Conservation (phyloP, 2,329 filamentous ascomycete genomes). For the Diaporthe citriasiana region DNA sequence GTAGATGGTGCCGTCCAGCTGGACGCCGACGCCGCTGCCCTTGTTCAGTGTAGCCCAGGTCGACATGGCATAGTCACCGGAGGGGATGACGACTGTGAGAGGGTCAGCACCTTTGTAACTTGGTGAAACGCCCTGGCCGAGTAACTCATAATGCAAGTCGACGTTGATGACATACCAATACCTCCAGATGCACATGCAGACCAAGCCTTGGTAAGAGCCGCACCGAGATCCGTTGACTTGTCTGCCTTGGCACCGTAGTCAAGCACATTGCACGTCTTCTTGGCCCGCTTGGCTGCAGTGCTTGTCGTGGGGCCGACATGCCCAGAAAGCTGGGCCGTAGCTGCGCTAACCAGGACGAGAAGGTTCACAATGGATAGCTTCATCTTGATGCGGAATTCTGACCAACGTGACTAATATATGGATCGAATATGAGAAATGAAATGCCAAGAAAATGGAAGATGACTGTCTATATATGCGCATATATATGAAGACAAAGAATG, state of each 20-base stretch:
- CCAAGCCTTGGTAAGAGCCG: conserved; percentile 46
- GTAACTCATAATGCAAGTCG: background rate
- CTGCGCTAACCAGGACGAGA: conserved; percentile 12
- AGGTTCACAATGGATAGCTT: background rate
- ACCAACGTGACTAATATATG: background rate
- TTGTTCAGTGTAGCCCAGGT: conserved; percentile 62
- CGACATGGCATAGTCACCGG: conserved; percentile 60
- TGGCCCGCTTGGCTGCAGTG: conserved; percentile 47
- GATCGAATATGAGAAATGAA: background rate
- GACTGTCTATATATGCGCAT: background rate
- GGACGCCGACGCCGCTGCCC: conserved; percentile 61
- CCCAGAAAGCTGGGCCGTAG: conserved; percentile 46
- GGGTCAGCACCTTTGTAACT: background rate
- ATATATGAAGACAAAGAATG: background rate
- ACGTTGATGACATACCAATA: background rate
- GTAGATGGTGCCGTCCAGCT: conserved; percentile 58
- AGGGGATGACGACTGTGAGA: conserved; percentile 60
- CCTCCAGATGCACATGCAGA: conserved; percentile 61
- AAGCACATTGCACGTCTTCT: conserved; percentile 62
- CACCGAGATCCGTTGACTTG: conserved; percentile 48
- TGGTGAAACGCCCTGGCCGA: background rate
- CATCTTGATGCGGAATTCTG: background rate
- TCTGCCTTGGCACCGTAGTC: conserved; percentile 65
- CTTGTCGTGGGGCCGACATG: conserved; percentile 49
- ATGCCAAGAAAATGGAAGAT: background rate